Evolutionary conservation across 202 grass and related monocot genomes (phyloP), one percentile per base, ranked within the genome.

Genomic region (Setaria viridis): DNA sequence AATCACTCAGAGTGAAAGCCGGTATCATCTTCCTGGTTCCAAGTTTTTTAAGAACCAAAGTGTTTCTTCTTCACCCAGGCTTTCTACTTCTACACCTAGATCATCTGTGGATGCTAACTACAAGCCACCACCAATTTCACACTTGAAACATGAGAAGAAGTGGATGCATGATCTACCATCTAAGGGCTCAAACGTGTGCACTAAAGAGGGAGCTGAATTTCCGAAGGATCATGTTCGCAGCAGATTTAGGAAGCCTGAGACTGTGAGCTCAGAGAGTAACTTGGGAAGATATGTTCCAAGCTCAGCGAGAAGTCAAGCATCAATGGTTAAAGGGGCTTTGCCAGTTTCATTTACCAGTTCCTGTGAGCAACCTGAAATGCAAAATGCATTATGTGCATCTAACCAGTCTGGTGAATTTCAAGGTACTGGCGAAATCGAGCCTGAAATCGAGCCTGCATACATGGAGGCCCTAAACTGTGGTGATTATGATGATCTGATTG

Each of bases 391-490:
- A 13, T 65, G 76, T 85, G 81, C 87, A 74, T 85, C 80, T 63
- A 87, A 91, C 72, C 75, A 80, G 58, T 65, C 85, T 85, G 78
- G 78, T 25, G 90, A 89, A 64, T 85, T 93, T 81, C 77, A 88
- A 69, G 84, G 19, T 76, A 37, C 67, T 51, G 94, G 86, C 11
- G 70, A 89, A 80, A 68, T 97, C 59, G 97, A 97, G 82, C 83
- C 94, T 85, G 70, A 89, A 80, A 68, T 97, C 59, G 97, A 97
- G 82, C 83, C 94, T 85, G 92, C 92, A 72, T 99, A 96, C 56
- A 71, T 75, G 13, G 89, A 89, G 72, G 90, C 91, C 71, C 85
- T 99, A 25, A 87, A 80, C 82, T 90, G 79, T 75, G 85, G 87
- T 76, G 90, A 91, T 89, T 80, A 71, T 79, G 79, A 77, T 83